A percentile compares a stretch with the other conserved stretches of the same genome.
Evolutionary conservation across 345 rosid species (phyloP).

Genomic region (Linum trigynum): DNA sequence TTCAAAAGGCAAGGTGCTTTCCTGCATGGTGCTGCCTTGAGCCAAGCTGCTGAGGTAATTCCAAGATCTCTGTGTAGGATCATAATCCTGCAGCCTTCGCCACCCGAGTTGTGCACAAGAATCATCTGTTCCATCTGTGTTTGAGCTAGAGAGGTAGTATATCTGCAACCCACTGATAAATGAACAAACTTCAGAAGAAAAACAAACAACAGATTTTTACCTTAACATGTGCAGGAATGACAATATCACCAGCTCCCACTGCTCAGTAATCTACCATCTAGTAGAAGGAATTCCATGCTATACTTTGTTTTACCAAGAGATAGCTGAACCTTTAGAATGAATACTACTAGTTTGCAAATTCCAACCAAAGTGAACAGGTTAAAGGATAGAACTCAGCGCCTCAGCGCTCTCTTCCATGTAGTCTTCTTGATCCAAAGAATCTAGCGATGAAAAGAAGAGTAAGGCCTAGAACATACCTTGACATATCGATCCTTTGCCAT

Average conservation of each 20-base stretch:
- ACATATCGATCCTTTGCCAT: conserved; percentile 69
- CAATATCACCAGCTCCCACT: neutral
- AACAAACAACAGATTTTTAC: neutral
- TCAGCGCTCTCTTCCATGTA: no score
- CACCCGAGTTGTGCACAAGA: conserved; percentile 66
- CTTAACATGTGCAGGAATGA: neutral
- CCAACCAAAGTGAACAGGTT: neutral
- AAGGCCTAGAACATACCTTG: conserved; percentile 39
- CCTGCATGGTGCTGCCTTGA: conserved; percentile 34
- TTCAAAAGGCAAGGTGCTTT: conserved; percentile 40
- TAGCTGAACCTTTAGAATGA: no score
- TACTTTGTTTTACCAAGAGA: neutral
- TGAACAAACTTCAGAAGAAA: neutral
- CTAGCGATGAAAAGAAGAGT: neutral
- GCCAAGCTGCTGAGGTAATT: conserved; percentile 57
- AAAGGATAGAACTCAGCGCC: neutral
- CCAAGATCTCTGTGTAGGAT: conserved; percentile 75
- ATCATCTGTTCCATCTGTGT: conserved; percentile 60
- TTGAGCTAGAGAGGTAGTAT: conserved; percentile 53
- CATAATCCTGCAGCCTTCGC: conserved; percentile 61
- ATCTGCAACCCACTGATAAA: conserved; percentile 61
- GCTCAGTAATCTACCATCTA: conserved; percentile 2
- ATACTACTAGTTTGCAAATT: neutral
- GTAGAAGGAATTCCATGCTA: neutral
- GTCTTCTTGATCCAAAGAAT: neutral